Evolutionary conservation across 192 early-diverging fungal genomes (phyloP), one percentile per base, ranked within the genome.

Genomic region (Gigaspora rosea): DNA sequence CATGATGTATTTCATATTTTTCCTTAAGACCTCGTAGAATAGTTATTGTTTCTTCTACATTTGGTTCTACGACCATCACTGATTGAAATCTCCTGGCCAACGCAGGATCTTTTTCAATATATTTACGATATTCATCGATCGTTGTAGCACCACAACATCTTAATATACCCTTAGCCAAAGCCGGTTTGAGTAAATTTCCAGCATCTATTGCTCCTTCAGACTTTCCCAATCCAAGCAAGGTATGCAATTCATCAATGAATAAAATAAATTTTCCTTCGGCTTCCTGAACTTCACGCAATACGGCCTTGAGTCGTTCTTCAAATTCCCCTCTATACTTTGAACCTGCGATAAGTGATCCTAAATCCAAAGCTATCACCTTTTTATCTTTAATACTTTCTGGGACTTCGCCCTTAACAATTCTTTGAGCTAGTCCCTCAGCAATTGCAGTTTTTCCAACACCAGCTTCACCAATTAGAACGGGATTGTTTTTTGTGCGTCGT

Each of bases 351-450:
- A 85, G 52, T 10, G 78, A 75, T 3, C 89, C 89, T 10, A 93
- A 79, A 67, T 93, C 92, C 20, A 93, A 89, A 33, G n/a, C 22
- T 18, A 41, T 36, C 16, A 78, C 54, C 8, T 16, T 56, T 58
- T 78, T 68, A 12, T 35, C 52, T 46, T 57, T 71, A 2, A 78
- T n/a, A 71, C 32, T 41, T 11, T 78, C 66, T 15, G 97, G 97
- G 8, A 99, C 96, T 81, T 97, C 95, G n/a, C 92, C 91, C 18
- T 90, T 86, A 3, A 96, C 89, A 79, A 99, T 97, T 49, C 96
- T 94, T 77, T 94, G 95, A 5, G 95, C 97, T 16, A 99, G 85
- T 11, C 96, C 96, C 83, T 99, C 97, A 1, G 94, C 95, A 62
- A 94, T 91, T 32, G 93, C 92, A 0, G 93, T 94, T 73, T 94